phyloP scores from a whole-genome alignment of 2,329 filamentous ascomycete genomes.

The Tetracladium maxilliforme region DNA sequence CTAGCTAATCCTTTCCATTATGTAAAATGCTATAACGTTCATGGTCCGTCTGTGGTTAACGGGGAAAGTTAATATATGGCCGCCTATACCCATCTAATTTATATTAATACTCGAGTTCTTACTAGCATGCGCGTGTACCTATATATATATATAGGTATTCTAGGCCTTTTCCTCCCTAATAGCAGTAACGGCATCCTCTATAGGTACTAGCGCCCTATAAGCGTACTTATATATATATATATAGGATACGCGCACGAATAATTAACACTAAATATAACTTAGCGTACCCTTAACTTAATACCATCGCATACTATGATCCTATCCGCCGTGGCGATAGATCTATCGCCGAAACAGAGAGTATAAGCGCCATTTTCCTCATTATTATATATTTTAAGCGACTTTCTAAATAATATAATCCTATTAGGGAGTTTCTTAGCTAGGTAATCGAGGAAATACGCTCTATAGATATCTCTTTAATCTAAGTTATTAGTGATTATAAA shows the following conservation, averaged over 20 bases:
- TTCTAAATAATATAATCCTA: constrained; percentile 16
- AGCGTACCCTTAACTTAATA: constrained; percentile 39
- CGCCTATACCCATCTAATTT: constrained; percentile 37
- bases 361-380: constrained; percentile 10
- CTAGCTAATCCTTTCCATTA: constrained; percentile 23
- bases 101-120: too few relatives aligned
- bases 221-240: constrained; percentile 45
- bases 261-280: constrained; percentile 31
- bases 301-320: constrained; percentile 48
- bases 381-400: constrained; percentile 16
- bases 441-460: constrained; percentile 23
- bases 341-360: constrained; percentile 26
- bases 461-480: constrained; percentile 12
- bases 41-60: constrained; percentile 39
- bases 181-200: constrained; percentile 30
- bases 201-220: constrained; percentile 46
- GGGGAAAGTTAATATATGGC: constrained; percentile 46
- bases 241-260: constrained; percentile 26
- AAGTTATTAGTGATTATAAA: too few relatives aligned
- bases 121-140: too few relatives aligned
- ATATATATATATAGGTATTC: constrained; percentile 31
- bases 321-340: constrained; percentile 22
- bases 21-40: constrained; percentile 37
- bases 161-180: constrained; percentile 31
- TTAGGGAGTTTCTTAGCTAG: constrained; percentile 23